Conservation (phyloP, 148 eudicot species). For the Chenopodium album region DNA sequence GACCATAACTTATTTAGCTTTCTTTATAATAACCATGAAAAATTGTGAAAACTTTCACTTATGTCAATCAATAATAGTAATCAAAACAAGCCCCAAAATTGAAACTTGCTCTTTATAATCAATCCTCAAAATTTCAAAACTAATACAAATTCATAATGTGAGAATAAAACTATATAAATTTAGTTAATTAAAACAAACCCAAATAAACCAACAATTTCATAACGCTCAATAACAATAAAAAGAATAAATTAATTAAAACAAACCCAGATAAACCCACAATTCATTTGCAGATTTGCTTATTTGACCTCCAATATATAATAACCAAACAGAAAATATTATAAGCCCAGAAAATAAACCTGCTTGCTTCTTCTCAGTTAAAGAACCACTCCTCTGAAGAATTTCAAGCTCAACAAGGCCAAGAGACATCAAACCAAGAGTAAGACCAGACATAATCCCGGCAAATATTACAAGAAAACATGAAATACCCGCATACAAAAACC, state of each 20-base stretch:
- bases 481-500: slow-evolving; percentile 75
- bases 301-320: neutral
- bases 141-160: too few species aligned
- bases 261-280: neutral
- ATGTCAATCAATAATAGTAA: neutral
- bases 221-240: neutral
- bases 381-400: slow-evolving; percentile 83
- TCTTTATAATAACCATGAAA: neutral
- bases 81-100: neutral
- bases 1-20: neutral
- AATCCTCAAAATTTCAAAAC: neutral
- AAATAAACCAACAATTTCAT: neutral
- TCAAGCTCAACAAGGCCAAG: slow-evolving; percentile 90
- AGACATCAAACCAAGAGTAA: slow-evolving; percentile 88
- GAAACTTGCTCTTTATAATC: neutral
- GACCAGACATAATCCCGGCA: slow-evolving; percentile 95
- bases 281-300: neutral
- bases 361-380: slow-evolving; percentile 68
- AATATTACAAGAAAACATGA: slow-evolving; percentile 70
- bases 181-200: neutral
- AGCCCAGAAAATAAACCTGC: slow-evolving; percentile 46
- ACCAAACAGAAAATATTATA: neutral
- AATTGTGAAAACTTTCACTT: neutral
- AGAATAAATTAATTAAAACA: neutral
- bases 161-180: neutral